phyloP scores from a whole-genome alignment of 768 basidiomycete genomes.

The Podaxis rugospora region DNA sequence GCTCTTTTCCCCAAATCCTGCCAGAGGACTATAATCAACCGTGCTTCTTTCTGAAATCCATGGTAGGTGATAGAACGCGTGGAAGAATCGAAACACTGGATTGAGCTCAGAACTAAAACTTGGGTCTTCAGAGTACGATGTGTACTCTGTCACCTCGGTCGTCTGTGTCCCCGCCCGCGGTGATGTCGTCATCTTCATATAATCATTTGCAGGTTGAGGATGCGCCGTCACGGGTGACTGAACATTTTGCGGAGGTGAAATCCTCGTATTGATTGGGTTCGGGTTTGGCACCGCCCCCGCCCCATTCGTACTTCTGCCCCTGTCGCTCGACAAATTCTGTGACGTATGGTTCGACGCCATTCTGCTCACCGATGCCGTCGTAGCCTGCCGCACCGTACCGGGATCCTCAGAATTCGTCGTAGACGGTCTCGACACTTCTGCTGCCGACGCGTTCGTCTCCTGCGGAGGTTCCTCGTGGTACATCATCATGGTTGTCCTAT shows the following conservation, averaged over 20 bases:
- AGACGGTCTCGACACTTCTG: background rate
- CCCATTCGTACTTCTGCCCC: background rate
- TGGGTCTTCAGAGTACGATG: constrained; percentile 3
- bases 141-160: background rate
- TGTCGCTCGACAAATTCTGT: background rate
- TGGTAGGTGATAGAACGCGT: constrained; percentile 5
- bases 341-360: background rate
- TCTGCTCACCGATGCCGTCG: background rate
- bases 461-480: background rate
- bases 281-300: background rate
- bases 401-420: background rate
- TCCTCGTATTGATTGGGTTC: background rate
- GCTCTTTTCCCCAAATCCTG: constrained; percentile 2
- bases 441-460: background rate
- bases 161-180: background rate
- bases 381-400: background rate
- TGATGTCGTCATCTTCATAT: constrained; percentile 6
- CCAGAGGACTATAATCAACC: constrained; percentile 8
- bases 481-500: constrained; percentile 4
- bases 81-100: constrained; percentile 7
- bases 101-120: constrained; percentile 5
- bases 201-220: constrained; percentile 1
- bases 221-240: background rate
- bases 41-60: constrained; percentile 7
- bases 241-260: background rate